A percentile compares a stretch with the other conserved stretches of the same genome.
Conservation (phyloP, 441 rosid species). For the Euphorbia celastroides region DNA sequence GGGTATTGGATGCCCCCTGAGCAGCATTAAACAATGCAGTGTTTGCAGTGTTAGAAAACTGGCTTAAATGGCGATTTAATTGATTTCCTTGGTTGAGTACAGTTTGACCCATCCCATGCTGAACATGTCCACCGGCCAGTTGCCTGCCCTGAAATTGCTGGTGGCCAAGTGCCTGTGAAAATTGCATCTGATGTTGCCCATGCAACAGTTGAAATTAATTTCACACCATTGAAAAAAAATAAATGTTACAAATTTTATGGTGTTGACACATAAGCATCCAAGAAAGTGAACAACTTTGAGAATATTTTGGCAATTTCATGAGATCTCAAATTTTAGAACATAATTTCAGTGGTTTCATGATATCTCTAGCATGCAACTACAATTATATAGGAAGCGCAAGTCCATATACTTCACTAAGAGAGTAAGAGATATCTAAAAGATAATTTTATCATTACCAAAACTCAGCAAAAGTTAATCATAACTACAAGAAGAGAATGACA, state of each 20-base stretch:
- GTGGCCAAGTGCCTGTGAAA: constrained; percentile 80
- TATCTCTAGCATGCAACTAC: too few species aligned
- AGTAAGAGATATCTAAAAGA: too few species aligned
- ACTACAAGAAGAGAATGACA: constrained; percentile 14
- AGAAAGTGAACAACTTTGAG: too few species aligned
- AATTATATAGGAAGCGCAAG: too few species aligned
- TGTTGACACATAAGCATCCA: not conserved
- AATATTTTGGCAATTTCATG: not conserved
- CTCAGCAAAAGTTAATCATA: not conserved
- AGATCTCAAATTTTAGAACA: too few species aligned
- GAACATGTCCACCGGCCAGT: constrained; percentile 69
- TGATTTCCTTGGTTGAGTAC: constrained; percentile 78
- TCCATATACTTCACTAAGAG: too few species aligned
- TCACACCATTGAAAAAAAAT: constrained; percentile 8
- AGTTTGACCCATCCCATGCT: constrained; percentile 83
- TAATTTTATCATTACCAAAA: not conserved
- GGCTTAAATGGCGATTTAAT: constrained; percentile 75
- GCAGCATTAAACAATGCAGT: constrained; percentile 83
- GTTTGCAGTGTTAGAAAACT: constrained; percentile 75
- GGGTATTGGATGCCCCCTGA: constrained; percentile 75
- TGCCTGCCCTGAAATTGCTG: constrained; percentile 93
- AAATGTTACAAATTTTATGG: not conserved
- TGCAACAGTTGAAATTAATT: constrained; percentile 36
- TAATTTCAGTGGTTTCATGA: too few species aligned
- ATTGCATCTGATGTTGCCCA: constrained; percentile 91